Evolutionary conservation across 2,329 filamentous ascomycete species (phyloP).

Genomic region (Calonectria pseudoreteaudii): DNA sequence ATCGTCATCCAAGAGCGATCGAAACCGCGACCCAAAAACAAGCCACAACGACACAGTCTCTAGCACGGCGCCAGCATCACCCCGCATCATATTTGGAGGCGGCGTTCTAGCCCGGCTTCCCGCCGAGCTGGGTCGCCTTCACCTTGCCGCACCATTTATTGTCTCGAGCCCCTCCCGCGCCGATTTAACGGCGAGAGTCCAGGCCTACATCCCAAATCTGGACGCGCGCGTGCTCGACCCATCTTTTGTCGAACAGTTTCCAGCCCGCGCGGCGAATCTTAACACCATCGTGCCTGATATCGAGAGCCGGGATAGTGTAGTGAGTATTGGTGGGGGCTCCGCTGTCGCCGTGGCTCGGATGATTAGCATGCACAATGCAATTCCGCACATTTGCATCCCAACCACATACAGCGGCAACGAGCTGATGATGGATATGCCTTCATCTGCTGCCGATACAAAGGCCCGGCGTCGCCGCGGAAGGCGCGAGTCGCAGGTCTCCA

Average conservation of each 20-base stretch:
- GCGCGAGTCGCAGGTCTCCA: not conserved
- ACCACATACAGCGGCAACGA: conserved; percentile 72
- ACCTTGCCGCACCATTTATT: conserved; percentile 50
- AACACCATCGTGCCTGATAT: conserved; percentile 45
- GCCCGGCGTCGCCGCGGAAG: not conserved
- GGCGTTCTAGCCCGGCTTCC: conserved; percentile 48
- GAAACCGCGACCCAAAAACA: not conserved
- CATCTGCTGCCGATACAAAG: conserved; percentile 12
- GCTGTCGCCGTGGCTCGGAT: conserved; percentile 70
- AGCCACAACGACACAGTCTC: conserved; percentile 3
- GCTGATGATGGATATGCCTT: conserved; percentile 60
- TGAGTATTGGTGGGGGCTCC: conserved; percentile 73
- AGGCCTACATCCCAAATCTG: conserved; percentile 49
- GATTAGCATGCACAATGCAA: conserved; percentile 62
- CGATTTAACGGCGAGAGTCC: conserved; percentile 48
- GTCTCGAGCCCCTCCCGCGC: conserved; percentile 53
- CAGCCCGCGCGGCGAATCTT: conserved; percentile 41
- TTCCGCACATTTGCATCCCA: conserved; percentile 70
- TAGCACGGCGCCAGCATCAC: conserved; percentile 27
- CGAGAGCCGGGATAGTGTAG: conserved; percentile 63
- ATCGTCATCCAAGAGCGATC: not conserved
- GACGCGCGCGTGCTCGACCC: conserved; percentile 49
- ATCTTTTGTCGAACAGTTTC: conserved; percentile 39
- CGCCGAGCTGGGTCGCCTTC: conserved; percentile 48
- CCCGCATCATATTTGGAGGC: conserved; percentile 50